Percentiles rank a stretch among this genome's conserved stretches.
Conservation (phyloP, 2,329 filamentous ascomycete genomes). For the Mycocentrospora acerina region DNA sequence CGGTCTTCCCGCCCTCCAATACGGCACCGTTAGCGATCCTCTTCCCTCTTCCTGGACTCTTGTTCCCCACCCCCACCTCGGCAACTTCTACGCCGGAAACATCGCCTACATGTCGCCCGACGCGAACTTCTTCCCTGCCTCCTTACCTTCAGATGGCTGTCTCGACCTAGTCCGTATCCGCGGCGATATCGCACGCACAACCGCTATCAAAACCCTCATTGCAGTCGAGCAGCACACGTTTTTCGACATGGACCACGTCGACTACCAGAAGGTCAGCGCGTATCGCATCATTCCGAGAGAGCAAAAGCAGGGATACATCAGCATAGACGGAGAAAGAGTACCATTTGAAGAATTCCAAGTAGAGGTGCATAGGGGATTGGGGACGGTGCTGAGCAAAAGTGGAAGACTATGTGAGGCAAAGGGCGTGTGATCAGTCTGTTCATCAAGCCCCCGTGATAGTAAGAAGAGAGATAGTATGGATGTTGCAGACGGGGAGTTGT, state of each 20-base stretch:
- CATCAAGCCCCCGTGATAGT: too few relatives aligned
- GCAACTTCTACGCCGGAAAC: conserved; percentile 93
- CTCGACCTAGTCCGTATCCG: conserved; percentile 83
- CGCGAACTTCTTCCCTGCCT: conserved; percentile 82
- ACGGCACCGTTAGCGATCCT: conserved; percentile 76
- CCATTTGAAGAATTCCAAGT: conserved; percentile 90
- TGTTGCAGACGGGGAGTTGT: too few relatives aligned
- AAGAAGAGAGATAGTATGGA: too few relatives aligned
- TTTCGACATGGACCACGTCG: conserved; percentile 76
- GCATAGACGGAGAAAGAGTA: conserved; percentile 86
- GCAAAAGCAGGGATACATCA: conserved; percentile 71
- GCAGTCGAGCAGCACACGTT: conserved; percentile 72
- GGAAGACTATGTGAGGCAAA: conserved; percentile 69
- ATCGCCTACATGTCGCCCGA: conserved; percentile 91
- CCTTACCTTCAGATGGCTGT: conserved; percentile 79
- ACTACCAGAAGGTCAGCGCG: conserved; percentile 81
- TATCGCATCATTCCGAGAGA: conserved; percentile 79
- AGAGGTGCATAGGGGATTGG: conserved; percentile 80
- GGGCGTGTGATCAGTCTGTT: conserved; percentile 35
- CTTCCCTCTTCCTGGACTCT: conserved; percentile 77
- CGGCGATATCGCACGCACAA: conserved; percentile 69
- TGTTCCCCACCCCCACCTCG: conserved; percentile 72
- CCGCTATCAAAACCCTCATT: conserved; percentile 68
- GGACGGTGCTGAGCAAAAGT: conserved; percentile 77
- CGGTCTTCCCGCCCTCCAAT: conserved; percentile 70